Percentiles rank a stretch among this genome's conserved stretches.
Conservation (phyloP, 2,329 filamentous ascomycete genomes). For the Catunica adiposa region DNA sequence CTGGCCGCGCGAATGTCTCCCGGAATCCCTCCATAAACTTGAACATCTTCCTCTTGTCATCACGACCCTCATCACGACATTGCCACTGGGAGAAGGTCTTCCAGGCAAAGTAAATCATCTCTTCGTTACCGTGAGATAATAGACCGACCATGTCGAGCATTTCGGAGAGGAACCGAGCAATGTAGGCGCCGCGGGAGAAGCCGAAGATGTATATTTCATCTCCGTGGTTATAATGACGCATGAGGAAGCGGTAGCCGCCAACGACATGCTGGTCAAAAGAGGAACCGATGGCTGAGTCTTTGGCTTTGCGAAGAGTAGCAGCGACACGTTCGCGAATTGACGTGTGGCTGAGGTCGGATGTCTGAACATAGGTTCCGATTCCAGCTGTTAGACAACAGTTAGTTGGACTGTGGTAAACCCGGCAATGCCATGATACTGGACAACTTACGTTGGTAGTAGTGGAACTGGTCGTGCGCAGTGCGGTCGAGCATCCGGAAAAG, state of each 20-base stretch:
- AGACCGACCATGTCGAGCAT: slow-evolving; percentile 75
- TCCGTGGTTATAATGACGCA: too few species aligned
- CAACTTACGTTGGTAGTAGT: slow-evolving; percentile 47
- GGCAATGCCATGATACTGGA: too few species aligned
- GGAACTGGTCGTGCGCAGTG: slow-evolving; percentile 42
- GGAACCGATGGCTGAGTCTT: slow-evolving; percentile 64
- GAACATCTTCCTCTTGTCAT: slow-evolving; percentile 35
- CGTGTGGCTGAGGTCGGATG: slow-evolving; percentile 41
- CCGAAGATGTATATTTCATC: too few species aligned
- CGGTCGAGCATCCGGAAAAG: slow-evolving; percentile 55
- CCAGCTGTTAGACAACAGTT: slow-evolving; percentile 30
- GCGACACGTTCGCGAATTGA: slow-evolving; percentile 38
- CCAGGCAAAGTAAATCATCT: slow-evolving; percentile 73
- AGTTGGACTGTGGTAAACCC: too few species aligned
- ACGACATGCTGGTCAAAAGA: too few species aligned
- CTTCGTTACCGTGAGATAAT: slow-evolving; percentile 66
- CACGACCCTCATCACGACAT: slow-evolving; percentile 31
- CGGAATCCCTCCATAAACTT: slow-evolving; percentile 57
- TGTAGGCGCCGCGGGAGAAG: too few species aligned
- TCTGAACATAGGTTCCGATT: slow-evolving; percentile 57
- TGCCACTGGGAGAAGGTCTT: slow-evolving; percentile 65
- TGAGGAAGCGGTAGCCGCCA: too few species aligned
- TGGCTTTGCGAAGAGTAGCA: slow-evolving; percentile 55
- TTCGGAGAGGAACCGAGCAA: slow-evolving; percentile 64
- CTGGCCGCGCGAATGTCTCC: slow-evolving; percentile 63